Conservation (phyloP, 2,329 filamentous ascomycete genomes). For the Colletotrichum higginsianum region DNA sequence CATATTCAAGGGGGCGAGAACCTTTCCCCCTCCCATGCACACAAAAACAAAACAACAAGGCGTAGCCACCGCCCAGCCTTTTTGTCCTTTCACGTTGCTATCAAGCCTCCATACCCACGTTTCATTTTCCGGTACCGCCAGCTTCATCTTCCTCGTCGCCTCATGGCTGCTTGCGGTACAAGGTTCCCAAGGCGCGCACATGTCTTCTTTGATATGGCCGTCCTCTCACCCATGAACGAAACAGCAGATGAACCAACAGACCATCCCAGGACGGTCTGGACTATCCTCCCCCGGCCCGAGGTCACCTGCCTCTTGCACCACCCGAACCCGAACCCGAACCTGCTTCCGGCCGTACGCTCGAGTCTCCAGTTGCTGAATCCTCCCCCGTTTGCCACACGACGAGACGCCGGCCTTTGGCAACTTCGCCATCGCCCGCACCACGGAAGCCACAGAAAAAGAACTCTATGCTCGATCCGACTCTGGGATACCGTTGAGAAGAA, state of each 20-base stretch:
- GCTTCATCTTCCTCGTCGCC: neutral
- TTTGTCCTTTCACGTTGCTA: neutral
- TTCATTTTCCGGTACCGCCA: slow-evolving; percentile 10
- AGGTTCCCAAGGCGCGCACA: neutral
- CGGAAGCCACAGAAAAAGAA: neutral
- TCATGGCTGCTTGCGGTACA: slow-evolving; percentile 21
- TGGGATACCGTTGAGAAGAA: slow-evolving; percentile 1
- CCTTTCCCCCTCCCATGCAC: neutral
- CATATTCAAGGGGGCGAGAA: slow-evolving; percentile 5
- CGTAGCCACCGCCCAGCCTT: neutral
- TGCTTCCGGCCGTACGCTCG: slow-evolving; percentile 10
- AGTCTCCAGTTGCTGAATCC: neutral
- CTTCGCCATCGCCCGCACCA: neutral
- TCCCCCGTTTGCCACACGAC: neutral
- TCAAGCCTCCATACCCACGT: neutral
- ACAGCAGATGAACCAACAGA: neutral
- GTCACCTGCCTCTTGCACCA: neutral
- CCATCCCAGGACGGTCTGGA: neutral
- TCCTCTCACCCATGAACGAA: neutral
- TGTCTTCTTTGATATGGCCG: neutral
- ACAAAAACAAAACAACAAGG: neutral
- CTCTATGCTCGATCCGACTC: slow-evolving; percentile 13
- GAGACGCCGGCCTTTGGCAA: neutral
- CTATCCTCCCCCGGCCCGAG: slow-evolving; percentile 19
- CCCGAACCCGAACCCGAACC: slow-evolving; percentile 13